Percentiles rank a stretch among this genome's conserved stretches.
Conservation (phyloP, 202 grass and related monocot species). For the Zoysia matrella region DNA sequence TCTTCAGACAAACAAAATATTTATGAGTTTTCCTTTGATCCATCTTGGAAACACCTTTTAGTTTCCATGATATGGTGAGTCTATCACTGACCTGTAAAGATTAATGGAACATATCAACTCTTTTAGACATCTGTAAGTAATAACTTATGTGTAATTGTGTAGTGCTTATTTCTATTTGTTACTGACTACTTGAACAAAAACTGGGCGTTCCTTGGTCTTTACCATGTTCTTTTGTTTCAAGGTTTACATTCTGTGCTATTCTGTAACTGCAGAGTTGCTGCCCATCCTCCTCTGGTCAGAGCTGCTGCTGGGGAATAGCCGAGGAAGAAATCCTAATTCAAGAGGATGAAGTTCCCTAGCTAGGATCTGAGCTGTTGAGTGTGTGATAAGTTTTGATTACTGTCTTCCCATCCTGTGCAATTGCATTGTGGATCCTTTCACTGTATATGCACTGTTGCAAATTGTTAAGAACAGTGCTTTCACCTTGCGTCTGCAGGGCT, state of each 20-base stretch:
- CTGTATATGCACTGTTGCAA: background rate
- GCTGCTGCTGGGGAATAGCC: constrained; percentile 48
- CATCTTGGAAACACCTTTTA: constrained; percentile 2
- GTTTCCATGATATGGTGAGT: background rate
- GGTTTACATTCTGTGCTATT: constrained; percentile 12
- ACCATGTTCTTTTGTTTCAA: background rate
- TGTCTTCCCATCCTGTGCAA: background rate
- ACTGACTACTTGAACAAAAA: background rate
- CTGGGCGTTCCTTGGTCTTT: background rate
- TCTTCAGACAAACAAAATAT: background rate
- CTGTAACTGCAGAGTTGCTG: constrained; percentile 60
- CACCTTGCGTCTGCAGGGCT: background rate
- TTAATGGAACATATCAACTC: constrained; percentile 1
- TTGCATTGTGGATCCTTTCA: background rate
- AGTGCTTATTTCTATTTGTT: background rate
- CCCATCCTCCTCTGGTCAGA: constrained; percentile 33
- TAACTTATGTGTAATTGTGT: background rate
- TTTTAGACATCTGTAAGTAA: background rate
- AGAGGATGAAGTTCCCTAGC: constrained; percentile 51
- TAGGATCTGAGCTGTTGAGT: background rate
- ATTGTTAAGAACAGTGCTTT: background rate
- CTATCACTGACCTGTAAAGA: background rate
- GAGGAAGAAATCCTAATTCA: constrained; percentile 74
- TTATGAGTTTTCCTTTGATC: background rate
- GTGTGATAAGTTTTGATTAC: background rate